Conservation (phyloP, 2,329 filamentous ascomycete genomes). For the Mariannaea sp. region DNA sequence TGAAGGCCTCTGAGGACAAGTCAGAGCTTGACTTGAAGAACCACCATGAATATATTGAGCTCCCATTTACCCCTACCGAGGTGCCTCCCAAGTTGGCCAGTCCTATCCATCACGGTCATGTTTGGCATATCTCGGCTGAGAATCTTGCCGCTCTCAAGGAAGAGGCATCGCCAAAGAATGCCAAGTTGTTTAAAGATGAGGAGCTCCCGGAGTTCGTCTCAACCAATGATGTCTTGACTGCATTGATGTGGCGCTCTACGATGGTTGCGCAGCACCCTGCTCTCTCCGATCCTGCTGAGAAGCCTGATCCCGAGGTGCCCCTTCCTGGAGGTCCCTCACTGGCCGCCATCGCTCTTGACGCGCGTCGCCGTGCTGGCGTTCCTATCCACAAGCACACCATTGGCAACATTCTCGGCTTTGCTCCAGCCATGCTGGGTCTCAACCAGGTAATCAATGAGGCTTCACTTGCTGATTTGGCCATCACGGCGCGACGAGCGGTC, state of each 20-base stretch:
- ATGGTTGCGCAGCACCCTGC: slow-evolving; percentile 17
- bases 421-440: slow-evolving; percentile 18
- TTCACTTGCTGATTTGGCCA: slow-evolving; percentile 18
- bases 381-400: slow-evolving; percentile 19
- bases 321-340: slow-evolving; percentile 12
- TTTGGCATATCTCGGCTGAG: slow-evolving; percentile 16
- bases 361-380: slow-evolving; percentile 13
- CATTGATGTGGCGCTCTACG: slow-evolving; percentile 20
- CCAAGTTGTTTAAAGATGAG: slow-evolving; percentile 14
- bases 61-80: slow-evolving; percentile 17
- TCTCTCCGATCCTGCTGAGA: not conserved
- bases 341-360: slow-evolving; percentile 18
- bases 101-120: slow-evolving; percentile 13
- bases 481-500: slow-evolving; percentile 12
- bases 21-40: slow-evolving; percentile 2
- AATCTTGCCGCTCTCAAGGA: slow-evolving; percentile 14
- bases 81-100: slow-evolving; percentile 17
- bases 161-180: slow-evolving; percentile 17
- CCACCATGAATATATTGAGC: slow-evolving; percentile 18
- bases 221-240: slow-evolving; percentile 19
- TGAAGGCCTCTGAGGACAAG: slow-evolving; percentile 9
- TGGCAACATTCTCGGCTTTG: slow-evolving; percentile 20
- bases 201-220: slow-evolving; percentile 16
- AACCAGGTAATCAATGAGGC: slow-evolving; percentile 15
- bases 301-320: not conserved